Evolutionary conservation across 2,329 filamentous ascomycete species (phyloP).

Genomic region (Fusarium sp.): DNA sequence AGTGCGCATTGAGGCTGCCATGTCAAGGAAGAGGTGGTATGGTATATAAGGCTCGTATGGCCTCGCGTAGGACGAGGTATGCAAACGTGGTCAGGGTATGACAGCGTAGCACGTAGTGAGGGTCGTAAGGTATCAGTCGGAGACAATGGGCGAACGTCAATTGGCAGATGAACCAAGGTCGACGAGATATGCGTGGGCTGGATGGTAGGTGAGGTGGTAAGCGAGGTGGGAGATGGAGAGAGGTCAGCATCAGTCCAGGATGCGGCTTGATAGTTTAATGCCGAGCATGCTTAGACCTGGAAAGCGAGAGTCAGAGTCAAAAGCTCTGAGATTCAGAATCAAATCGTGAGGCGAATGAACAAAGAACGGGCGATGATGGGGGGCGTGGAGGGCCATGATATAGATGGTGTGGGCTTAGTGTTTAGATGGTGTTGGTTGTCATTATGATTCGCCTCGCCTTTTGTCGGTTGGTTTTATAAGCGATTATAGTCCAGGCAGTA

Average conservation of each 20-base stretch:
- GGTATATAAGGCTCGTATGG: constrained; percentile 19
- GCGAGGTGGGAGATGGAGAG: constrained; percentile 11
- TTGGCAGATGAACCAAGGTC: constrained; percentile 2
- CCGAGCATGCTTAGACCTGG: neutral
- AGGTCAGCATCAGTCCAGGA: constrained; percentile 15
- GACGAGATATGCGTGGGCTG: neutral
- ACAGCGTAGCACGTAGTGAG: constrained; percentile 8
- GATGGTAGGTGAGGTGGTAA: constrained; percentile 18
- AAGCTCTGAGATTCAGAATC: constrained; percentile 23
- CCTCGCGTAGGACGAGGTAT: constrained; percentile 5
- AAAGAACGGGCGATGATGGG: constrained; percentile 12
- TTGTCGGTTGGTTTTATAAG: neutral
- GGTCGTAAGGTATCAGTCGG: constrained; percentile 27
- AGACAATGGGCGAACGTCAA: constrained; percentile 11
- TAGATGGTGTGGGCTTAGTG: constrained; percentile 25
- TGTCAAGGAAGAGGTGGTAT: constrained; percentile 6
- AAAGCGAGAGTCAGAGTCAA: constrained; percentile 4
- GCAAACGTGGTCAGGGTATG: constrained; percentile 8
- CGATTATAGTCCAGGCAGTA: neutral
- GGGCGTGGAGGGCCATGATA: constrained; percentile 11
- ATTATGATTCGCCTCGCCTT: constrained; percentile 5
- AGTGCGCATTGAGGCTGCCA: constrained; percentile 34
- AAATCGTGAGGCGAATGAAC: constrained; percentile 23
- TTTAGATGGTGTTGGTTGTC: constrained; percentile 1
- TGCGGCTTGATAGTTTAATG: constrained; percentile 32